Evolutionary conservation across 805 yeast genomes (phyloP).

Genomic region (Wickerhamomyces chaumierensis): DNA sequence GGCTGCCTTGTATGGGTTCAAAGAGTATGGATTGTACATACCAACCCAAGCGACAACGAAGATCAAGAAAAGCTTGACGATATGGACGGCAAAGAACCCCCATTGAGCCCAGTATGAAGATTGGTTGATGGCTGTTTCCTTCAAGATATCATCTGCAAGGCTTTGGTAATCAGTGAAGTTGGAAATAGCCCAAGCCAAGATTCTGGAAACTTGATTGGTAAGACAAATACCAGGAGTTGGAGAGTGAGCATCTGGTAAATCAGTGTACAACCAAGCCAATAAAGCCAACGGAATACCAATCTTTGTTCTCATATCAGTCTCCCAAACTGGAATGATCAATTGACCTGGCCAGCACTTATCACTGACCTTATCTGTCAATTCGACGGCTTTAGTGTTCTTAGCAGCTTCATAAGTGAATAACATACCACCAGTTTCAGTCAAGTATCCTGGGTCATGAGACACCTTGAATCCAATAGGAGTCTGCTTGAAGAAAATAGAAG

Average conservation of each 20-base stretch:
- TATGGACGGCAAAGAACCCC: conserved; percentile 63
- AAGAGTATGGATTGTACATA: conserved; percentile 60
- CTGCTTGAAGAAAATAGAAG: conserved; percentile 59
- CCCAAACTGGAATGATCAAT: conserved; percentile 69
- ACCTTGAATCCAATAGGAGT: conserved; percentile 56
- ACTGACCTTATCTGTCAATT: conserved; percentile 39
- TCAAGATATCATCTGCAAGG: conserved; percentile 34
- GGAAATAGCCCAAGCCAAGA: conserved; percentile 18
- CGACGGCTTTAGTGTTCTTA: conserved; percentile 31
- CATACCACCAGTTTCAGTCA: conserved; percentile 76
- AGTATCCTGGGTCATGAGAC: conserved; percentile 60
- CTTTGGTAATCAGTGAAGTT: conserved; percentile 25
- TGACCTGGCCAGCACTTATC: conserved; percentile 84
- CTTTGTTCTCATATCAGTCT: conserved; percentile 29
- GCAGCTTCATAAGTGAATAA: conserved; percentile 55
- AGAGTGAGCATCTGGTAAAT: conserved; percentile 76
- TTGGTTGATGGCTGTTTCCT: conserved; percentile 33
- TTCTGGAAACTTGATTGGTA: conserved; percentile 43
- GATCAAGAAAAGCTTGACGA: conserved; percentile 45
- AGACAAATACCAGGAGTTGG: conserved; percentile 90
- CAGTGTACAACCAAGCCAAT: conserved; percentile 78
- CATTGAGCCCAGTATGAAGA: conserved; percentile 40
- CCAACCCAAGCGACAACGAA: conserved; percentile 58
- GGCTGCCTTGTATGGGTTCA: conserved; percentile 27
- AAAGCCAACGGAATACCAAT: conserved; percentile 28